Evolutionary conservation across 2,329 filamentous ascomycete species (phyloP).

Genomic region (Chalaropsis ovoidea): DNA sequence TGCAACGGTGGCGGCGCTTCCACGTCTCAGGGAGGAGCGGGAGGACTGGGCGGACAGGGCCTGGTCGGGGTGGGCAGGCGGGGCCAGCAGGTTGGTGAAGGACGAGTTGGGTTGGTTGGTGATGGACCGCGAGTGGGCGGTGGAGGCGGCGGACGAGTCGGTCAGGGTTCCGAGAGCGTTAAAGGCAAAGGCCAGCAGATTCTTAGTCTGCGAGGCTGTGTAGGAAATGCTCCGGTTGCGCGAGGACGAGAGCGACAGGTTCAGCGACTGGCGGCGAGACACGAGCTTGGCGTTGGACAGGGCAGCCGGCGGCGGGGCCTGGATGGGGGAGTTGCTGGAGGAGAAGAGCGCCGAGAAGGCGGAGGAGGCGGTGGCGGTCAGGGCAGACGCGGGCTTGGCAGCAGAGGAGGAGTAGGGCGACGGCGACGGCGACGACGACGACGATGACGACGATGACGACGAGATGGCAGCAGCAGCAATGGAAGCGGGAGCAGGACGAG

Average conservation of each 20-base stretch:
- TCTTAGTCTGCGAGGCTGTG: conserved; percentile 23
- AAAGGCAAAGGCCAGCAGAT: conserved; percentile 17
- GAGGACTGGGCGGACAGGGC: conserved; percentile 20
- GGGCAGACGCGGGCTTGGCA: conserved; percentile 9
- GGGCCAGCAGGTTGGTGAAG: conserved; percentile 14
- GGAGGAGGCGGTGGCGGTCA: neutral
- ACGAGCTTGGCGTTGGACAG: conserved; percentile 19
- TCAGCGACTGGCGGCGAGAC: conserved; percentile 24
- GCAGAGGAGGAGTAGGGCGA: neutral
- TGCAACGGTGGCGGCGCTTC: neutral
- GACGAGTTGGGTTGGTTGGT: conserved; percentile 13
- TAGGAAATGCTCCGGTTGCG: conserved; percentile 23
- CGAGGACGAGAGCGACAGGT: conserved; percentile 16
- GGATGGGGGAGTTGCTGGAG: conserved; percentile 19
- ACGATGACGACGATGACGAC: neutral
- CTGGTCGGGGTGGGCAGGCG: conserved; percentile 16
- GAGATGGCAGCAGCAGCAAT: neutral
- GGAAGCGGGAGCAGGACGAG: conserved; percentile 2
- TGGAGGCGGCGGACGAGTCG: conserved; percentile 12
- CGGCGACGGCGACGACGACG: neutral
- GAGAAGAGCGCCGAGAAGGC: conserved; percentile 13
- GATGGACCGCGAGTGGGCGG: neutral
- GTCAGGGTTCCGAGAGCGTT: conserved; percentile 13
- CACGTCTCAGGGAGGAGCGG: conserved; percentile 19
- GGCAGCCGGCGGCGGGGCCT: conserved; percentile 19